Evolutionary conservation across 2,329 filamentous ascomycete genomes (phyloP).

Genomic region (Scedosporium boydii): DNA sequence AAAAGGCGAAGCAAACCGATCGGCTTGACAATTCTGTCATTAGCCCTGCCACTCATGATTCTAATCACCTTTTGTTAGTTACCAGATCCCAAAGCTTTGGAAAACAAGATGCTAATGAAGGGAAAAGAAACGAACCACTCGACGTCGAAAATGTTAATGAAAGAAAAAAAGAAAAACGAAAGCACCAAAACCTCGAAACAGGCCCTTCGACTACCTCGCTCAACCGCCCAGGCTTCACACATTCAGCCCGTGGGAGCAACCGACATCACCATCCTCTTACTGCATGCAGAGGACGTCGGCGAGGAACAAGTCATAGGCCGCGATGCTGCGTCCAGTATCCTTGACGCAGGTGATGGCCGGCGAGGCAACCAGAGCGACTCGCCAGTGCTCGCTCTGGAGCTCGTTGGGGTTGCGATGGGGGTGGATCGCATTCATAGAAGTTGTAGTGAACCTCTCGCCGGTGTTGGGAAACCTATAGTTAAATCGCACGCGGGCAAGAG

Average conservation of each 20-base stretch:
- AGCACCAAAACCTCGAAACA: neutral
- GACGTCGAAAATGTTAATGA: neutral
- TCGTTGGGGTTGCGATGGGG: conserved; percentile 27
- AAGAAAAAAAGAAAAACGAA: neutral
- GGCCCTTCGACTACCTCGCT: neutral
- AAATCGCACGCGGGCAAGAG: conserved; percentile 32
- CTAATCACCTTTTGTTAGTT: neutral
- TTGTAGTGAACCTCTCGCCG: conserved; percentile 35
- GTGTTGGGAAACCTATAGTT: conserved; percentile 41
- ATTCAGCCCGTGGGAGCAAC: neutral
- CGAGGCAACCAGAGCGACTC: conserved; percentile 44
- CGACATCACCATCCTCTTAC: conserved; percentile 12
- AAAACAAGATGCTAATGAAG: neutral
- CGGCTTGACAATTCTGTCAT: neutral
- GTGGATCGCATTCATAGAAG: conserved; percentile 39
- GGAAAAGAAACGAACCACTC: neutral
- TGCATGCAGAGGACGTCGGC: conserved; percentile 41
- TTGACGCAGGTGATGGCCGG: conserved; percentile 45
- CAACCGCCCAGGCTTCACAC: neutral
- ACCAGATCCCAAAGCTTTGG: neutral
- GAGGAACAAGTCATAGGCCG: conserved; percentile 32
- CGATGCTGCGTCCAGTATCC: conserved; percentile 35
- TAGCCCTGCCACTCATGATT: neutral
- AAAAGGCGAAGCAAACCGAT: neutral
- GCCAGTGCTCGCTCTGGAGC: conserved; percentile 40